These are phyloP conservation scores for Polyplosphaeria fusca DNA, from an alignment of 495 filamentous ascomycete genomes.

Conservation along the genomic window DNA sequence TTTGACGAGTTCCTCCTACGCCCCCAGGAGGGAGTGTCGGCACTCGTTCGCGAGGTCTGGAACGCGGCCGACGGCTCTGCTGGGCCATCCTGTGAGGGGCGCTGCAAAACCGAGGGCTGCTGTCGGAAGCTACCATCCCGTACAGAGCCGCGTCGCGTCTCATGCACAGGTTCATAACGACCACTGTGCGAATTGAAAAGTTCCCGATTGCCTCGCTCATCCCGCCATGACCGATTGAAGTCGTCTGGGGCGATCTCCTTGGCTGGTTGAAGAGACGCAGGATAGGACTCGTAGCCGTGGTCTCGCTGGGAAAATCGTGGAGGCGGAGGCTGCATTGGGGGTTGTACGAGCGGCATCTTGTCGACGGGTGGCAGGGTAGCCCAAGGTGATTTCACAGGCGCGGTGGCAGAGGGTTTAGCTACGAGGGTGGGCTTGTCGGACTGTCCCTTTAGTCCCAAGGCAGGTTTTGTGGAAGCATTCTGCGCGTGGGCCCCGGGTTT, in stretches of 20 bases:
- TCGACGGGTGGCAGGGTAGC: conserved; percentile 80
- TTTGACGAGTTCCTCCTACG: conserved; percentile 89
- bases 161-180: conserved; percentile 83
- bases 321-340: conserved; percentile 35
- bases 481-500: conserved; percentile 38
- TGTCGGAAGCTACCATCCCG: conserved; percentile 66
- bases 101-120: conserved; percentile 78
- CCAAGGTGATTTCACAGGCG: conserved; percentile 86
- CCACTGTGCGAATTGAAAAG: conserved; percentile 93
- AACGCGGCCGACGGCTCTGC: conserved; percentile 91
- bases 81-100: conserved; percentile 64
- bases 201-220: conserved; percentile 65
- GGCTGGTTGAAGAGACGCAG: conserved; percentile 45
- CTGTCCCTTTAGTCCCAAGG: conserved; percentile 60
- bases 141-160: conserved; percentile 65
- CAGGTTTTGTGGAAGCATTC: conserved; percentile 13
- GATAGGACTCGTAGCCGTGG: conserved; percentile 44
- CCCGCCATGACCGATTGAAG: conserved; percentile 84
- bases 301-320: conserved; percentile 32
- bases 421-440: conserved; percentile 73
- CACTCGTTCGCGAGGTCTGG: conserved; percentile 68
- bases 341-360: conserved; percentile 65
- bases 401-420: conserved; percentile 72
- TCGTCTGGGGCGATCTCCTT: conserved; percentile 94
- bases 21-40: conserved; percentile 65